These are phyloP conservation scores for Cystobasidium slooffiae DNA, from an alignment of 1,284 basidiomycete genomes.

Conservation along the genomic window DNA sequence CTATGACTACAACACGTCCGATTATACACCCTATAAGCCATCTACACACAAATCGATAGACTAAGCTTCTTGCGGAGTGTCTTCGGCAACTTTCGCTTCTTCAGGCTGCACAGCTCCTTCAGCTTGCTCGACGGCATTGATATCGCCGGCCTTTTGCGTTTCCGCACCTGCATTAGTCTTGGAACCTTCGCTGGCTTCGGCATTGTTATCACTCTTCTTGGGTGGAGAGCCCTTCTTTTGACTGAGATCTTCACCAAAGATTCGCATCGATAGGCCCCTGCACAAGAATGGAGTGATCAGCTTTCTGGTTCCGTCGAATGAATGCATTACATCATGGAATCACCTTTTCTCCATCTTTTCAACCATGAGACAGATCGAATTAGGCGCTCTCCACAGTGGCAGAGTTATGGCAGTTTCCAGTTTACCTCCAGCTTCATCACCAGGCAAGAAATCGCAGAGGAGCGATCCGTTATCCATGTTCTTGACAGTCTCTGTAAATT, in stretches of 20 bases:
- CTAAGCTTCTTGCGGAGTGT: not conserved
- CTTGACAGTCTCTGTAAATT: slow-evolving; percentile 60
- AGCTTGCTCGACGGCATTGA: not conserved
- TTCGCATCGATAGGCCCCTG: slow-evolving; percentile 74
- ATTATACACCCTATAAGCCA: no score
- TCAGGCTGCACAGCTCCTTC: not conserved
- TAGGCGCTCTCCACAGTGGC: slow-evolving; percentile 88
- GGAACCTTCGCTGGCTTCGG: not conserved
- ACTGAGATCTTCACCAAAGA: slow-evolving; percentile 73
- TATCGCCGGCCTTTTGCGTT: not conserved
- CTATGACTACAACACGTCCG: no score
- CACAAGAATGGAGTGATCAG: not conserved
- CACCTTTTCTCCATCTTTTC: slow-evolving; percentile 93
- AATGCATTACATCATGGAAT: not conserved
- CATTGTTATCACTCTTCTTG: slow-evolving; percentile 18
- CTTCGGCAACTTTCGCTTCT: not conserved
- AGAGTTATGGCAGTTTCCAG: slow-evolving; percentile 75
- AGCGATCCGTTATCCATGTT: slow-evolving; percentile 70
- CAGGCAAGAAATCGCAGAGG: slow-evolving; percentile 69
- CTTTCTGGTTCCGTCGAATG: not conserved
- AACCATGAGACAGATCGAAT: slow-evolving; percentile 83
- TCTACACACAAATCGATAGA: not conserved
- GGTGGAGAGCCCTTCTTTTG: slow-evolving; percentile 1
- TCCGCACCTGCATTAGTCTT: not conserved
- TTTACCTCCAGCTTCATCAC: slow-evolving; percentile 62